A percentile compares a stretch with the other conserved stretches of the same genome.
Conservation (phyloP, 2,329 filamentous ascomycete species). For the Paramyrothecium sp. region DNA sequence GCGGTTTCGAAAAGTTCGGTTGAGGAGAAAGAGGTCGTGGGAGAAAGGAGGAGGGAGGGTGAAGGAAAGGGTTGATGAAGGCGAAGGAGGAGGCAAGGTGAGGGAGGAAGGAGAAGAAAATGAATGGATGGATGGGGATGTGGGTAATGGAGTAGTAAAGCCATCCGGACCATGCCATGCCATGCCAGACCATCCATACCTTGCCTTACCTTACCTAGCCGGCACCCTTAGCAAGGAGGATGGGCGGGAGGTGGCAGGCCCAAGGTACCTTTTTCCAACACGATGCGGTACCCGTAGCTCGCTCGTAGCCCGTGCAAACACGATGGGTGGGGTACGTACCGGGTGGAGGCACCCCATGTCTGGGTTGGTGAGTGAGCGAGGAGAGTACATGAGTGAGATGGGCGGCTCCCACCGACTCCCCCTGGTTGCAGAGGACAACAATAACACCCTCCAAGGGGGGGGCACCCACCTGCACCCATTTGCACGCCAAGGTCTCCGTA, state of each 20-base stretch:
- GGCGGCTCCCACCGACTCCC: not conserved
- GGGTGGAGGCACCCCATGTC: too few relatives aligned
- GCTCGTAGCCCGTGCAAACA: too few relatives aligned
- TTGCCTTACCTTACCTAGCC: not conserved
- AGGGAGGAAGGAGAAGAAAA: constrained; percentile 16
- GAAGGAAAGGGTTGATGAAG: constrained; percentile 15
- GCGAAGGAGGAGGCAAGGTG: constrained; percentile 16
- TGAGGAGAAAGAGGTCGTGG: constrained; percentile 18
- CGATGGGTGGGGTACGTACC: too few relatives aligned
- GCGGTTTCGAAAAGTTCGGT: constrained; percentile 33
- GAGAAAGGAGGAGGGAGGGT: constrained; percentile 11
- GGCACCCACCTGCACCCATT: not conserved
- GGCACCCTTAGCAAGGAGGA: not conserved
- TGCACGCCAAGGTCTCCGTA: not conserved
- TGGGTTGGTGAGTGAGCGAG: not conserved
- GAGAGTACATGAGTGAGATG: not conserved
- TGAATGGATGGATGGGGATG: constrained; percentile 14
- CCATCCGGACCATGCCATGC: not conserved
- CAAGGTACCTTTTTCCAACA: not conserved
- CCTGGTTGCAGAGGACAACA: not conserved
- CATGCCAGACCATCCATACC: not conserved
- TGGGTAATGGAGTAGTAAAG: constrained; percentile 3
- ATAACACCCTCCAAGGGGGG: not conserved
- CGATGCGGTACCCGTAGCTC: too few relatives aligned
- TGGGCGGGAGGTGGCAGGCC: not conserved